Base-by-base conservation (phyloP, 805 yeast species). In the Teunomyces gatunensis region DNA sequence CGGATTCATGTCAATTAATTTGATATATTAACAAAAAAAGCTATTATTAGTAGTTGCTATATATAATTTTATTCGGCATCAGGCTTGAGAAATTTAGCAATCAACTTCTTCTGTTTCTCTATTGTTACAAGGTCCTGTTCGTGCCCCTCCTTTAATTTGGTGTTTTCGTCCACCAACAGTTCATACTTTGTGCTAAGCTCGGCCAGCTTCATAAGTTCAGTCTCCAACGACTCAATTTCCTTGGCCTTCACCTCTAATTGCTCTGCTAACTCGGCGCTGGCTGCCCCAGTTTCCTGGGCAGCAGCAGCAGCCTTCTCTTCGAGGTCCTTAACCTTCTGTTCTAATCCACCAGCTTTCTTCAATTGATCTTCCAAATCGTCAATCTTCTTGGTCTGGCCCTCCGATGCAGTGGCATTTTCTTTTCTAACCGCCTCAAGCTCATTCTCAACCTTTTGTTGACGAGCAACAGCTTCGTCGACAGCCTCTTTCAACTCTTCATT, bases 291-390 rank as follows among this genome's bases (percentile, higher is more conserved):
- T 32, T 40, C 44, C 35, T 5, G 7, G 17, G 15, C 17, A 6
- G 18, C 17, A 13, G 35, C 35, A 4, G 35, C 35, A 32, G 17
- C 18, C 42, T 45, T 44, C 7, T 37, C 13, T 17, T 48, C 51
- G 9, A 47, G 27, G 32, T 28, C 37, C 9, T 48, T 42, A 7
- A 33, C 32, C 15, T 30, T 27, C 13, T 29, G 20, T 13, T 36
- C 21, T 9, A 33, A 40, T 15, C 23, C 47, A 17, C 39, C 46
- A 5, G 40, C 41, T 32, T 42, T 20, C 12, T 28, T 42, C 25
- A 45, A 25, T 27, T 48, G 41, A 9, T 41, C 39, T 17, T 34
- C 37, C 21, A 34, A 34, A 10, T 34, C 23, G 4, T 15, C 37
- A 34, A 34, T 33, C 15, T 30, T 13, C 34, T 30, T 30, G 15